Conservation (phyloP, 2,329 filamentous ascomycete species). For the Diaporthe amygdali region DNA sequence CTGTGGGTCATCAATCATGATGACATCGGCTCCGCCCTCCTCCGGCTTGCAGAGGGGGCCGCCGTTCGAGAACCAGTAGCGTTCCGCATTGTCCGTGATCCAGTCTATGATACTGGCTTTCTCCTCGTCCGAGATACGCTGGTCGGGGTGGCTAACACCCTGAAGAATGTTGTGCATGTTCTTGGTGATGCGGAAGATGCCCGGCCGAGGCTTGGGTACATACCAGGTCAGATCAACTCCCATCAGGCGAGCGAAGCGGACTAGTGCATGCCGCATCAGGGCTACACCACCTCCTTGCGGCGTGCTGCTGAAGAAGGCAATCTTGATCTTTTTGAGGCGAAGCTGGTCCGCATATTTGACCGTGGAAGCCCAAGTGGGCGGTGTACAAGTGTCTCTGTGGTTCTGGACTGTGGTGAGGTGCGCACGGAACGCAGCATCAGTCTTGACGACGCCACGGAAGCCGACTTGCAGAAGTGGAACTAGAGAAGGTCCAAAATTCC, state of each 20-base stretch:
- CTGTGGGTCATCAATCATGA: constrained; percentile 83
- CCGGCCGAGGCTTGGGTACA: constrained; percentile 80
- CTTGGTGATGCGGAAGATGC: constrained; percentile 84
- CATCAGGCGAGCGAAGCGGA: constrained; percentile 71
- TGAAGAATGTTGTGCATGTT: constrained; percentile 90
- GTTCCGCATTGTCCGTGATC: constrained; percentile 74
- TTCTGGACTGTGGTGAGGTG: constrained; percentile 60
- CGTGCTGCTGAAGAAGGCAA: constrained; percentile 82
- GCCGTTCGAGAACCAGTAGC: constrained; percentile 74
- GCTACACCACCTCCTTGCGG: constrained; percentile 85
- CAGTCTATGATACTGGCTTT: constrained; percentile 70
- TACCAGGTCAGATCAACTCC: constrained; percentile 78
- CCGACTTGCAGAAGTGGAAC: constrained; percentile 73
- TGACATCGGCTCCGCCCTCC: constrained; percentile 76
- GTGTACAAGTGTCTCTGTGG: constrained; percentile 65
- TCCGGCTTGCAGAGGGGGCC: constrained; percentile 69
- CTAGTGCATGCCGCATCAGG: constrained; percentile 79
- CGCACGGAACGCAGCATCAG: constrained; percentile 70
- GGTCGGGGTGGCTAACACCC: constrained; percentile 70
- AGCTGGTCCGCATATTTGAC: constrained; percentile 68
- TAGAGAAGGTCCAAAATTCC: constrained; percentile 74
- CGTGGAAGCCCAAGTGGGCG: constrained; percentile 69
- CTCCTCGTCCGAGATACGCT: constrained; percentile 68
- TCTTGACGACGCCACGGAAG: constrained; percentile 71
- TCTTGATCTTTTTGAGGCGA: constrained; percentile 66